These are phyloP conservation scores for Moesziomyces sp. DNA, from an alignment of 1,284 basidiomycete genomes.

Conservation along the genomic window DNA sequence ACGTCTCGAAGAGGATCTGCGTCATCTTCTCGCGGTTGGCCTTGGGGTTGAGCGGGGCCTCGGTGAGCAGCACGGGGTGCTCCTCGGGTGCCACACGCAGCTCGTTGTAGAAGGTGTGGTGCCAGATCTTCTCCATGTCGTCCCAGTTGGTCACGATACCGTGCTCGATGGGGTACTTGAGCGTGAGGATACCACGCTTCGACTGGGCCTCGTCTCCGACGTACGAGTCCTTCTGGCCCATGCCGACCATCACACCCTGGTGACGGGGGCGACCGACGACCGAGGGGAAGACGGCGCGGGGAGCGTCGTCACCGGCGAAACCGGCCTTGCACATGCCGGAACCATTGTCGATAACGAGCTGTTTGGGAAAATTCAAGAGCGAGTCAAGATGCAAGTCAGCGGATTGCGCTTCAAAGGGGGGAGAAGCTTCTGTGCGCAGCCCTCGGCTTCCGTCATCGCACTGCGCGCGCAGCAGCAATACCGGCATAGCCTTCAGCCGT, in stretches of 20 bases:
- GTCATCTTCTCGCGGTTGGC: constrained; percentile 96
- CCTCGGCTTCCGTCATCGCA: too few relatives aligned
- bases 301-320: constrained; percentile 81
- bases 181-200: constrained; percentile 92
- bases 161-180: constrained; percentile 75
- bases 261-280: constrained; percentile 90
- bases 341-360: constrained; percentile 69
- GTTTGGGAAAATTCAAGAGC: not conserved
- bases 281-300: constrained; percentile 79
- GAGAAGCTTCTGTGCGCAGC: not conserved
- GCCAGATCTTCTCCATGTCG: constrained; percentile 68
- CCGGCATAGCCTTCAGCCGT: too few relatives aligned
- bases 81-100: constrained; percentile 76
- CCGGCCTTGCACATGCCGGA: constrained; percentile 69
- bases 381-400: constrained; percentile 13
- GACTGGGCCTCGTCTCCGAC: constrained; percentile 86
- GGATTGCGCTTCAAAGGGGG: not conserved
- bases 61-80: constrained; percentile 91
- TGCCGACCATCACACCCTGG: constrained; percentile 85
- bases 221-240: constrained; percentile 70
- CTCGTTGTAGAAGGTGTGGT: constrained; percentile 70
- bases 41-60: constrained; percentile 94
- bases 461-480: not conserved
- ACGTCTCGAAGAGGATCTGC: constrained; percentile 97
- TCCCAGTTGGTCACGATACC: constrained; percentile 91